phyloP scores from a whole-genome alignment of 2,329 filamentous ascomycete genomes.

The Fusarium sp. region DNA sequence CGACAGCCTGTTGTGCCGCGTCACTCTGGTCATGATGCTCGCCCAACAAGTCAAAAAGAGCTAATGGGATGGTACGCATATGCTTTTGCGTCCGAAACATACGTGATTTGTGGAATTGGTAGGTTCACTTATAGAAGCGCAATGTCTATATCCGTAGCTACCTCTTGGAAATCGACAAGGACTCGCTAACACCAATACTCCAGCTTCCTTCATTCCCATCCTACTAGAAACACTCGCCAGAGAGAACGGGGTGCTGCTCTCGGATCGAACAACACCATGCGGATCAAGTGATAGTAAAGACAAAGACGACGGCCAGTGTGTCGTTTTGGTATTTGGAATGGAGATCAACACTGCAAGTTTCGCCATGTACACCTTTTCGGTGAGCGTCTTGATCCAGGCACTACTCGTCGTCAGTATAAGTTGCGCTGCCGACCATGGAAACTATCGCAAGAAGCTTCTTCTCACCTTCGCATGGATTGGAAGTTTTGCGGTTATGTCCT shows the following conservation, averaged over 20 bases:
- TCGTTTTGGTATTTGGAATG: conserved; percentile 83
- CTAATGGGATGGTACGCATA: conserved; percentile 96
- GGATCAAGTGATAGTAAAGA: conserved; percentile 69
- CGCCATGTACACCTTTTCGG: conserved; percentile 97
- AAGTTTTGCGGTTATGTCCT: conserved; percentile 86
- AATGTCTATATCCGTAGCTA: neutral
- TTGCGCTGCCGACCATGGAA: conserved; percentile 93
- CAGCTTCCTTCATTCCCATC: conserved; percentile 95
- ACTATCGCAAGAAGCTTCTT: conserved; percentile 88
- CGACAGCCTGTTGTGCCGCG: conserved; percentile 57
- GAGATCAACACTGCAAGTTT: conserved; percentile 97
- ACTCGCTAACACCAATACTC: conserved; percentile 12
- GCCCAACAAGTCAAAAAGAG: conserved; percentile 89
- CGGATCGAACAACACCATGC: conserved; percentile 82
- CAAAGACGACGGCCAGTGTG: conserved; percentile 74
- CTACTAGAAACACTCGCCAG: conserved; percentile 92
- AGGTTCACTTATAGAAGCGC: conserved; percentile 51
- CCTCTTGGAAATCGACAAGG: conserved; percentile 1
- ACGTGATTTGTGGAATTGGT: conserved; percentile 86
- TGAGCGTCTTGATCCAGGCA: conserved; percentile 90
- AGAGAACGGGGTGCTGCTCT: conserved; percentile 88
- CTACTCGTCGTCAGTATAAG: conserved; percentile 96
- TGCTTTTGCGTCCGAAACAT: conserved; percentile 95
- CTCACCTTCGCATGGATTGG: conserved; percentile 87
- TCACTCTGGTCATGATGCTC: conserved; percentile 86